phyloP scores from a whole-genome alignment of 1,139 yeast genomes.

The Taphrina pruni region DNA sequence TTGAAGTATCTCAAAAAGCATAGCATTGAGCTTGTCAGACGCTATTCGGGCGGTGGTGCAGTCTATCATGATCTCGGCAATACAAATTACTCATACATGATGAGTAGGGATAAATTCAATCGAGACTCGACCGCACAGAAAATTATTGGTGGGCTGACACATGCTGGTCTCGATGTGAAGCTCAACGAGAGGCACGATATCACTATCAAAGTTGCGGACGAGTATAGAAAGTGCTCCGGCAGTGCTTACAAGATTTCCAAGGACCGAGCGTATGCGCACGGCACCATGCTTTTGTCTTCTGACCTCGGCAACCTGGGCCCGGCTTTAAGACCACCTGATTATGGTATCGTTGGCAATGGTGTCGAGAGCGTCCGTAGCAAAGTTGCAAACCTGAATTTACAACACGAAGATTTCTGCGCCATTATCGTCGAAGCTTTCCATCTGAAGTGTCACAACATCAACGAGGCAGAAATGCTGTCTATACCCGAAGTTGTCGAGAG shows the following conservation, averaged over 20 bases:
- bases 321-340: constrained; percentile 59
- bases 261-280: constrained; percentile 91
- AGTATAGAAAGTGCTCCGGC: constrained; percentile 73
- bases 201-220: constrained; percentile 51
- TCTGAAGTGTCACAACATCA: constrained; percentile 51
- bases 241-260: constrained; percentile 86
- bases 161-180: constrained; percentile 48
- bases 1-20: constrained; percentile 62
- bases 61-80: constrained; percentile 96
- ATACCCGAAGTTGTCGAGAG: constrained; percentile 20
- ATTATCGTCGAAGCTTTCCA: constrained; percentile 59
- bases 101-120: constrained; percentile 69
- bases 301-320: constrained; percentile 63
- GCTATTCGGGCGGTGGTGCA: constrained; percentile 94
- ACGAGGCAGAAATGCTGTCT: constrained; percentile 21
- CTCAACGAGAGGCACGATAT: constrained; percentile 84
- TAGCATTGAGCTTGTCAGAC: constrained; percentile 72
- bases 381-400: constrained; percentile 67
- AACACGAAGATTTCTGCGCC: constrained; percentile 58
- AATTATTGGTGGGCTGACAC: constrained; percentile 62
- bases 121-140: constrained; percentile 65
- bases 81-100: constrained; percentile 82
- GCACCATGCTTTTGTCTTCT: constrained; percentile 85
- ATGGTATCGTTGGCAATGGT: constrained; percentile 63
- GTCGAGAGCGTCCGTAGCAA: constrained; percentile 80